These are phyloP conservation scores for Hemisphaericaspora xylofermentans DNA, from an alignment of 1,139 yeast genomes.

Conservation along the genomic window DNA sequence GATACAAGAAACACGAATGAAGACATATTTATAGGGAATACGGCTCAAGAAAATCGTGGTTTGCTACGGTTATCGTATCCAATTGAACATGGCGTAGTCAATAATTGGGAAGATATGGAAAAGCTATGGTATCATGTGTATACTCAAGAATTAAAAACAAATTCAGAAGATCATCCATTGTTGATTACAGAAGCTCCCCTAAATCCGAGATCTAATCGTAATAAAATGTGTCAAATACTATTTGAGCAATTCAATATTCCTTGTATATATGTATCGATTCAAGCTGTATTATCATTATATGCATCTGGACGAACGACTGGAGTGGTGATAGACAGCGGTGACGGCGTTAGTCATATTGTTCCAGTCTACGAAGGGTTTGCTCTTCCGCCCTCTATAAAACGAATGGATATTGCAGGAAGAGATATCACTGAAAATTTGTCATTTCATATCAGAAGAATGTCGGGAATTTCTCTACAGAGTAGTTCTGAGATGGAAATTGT, in stretches of 20 bases:
- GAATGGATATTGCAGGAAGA: constrained; percentile 84
- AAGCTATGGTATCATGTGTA: constrained; percentile 67
- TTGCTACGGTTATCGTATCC: constrained; percentile 70
- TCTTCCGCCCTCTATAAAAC: constrained; percentile 65
- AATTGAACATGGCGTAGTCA: constrained; percentile 76
- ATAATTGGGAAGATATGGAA: constrained; percentile 87
- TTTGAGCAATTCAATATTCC: constrained; percentile 89
- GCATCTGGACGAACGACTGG: constrained; percentile 93
- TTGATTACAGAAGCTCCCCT: constrained; percentile 88
- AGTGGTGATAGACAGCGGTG: constrained; percentile 85
- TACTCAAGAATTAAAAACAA: constrained; percentile 53
- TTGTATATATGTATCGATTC: constrained; percentile 78
- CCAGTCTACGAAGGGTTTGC: constrained; percentile 91
- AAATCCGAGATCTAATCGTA: constrained; percentile 72
- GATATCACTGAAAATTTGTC: constrained; percentile 80
- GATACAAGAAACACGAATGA: constrained; percentile 18
- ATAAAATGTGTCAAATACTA: constrained; percentile 69
- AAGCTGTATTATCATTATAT: constrained; percentile 81
- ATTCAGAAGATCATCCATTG: constrained; percentile 56
- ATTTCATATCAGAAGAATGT: constrained; percentile 57
- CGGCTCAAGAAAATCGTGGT: constrained; percentile 77
- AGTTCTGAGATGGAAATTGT: constrained; percentile 85
- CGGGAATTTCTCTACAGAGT: constrained; percentile 61
- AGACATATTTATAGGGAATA: constrained; percentile 64
- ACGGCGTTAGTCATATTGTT: constrained; percentile 85